phyloP scores from a whole-genome alignment of 177 flowering plant genomes.

The Vitis hybrid region DNA sequence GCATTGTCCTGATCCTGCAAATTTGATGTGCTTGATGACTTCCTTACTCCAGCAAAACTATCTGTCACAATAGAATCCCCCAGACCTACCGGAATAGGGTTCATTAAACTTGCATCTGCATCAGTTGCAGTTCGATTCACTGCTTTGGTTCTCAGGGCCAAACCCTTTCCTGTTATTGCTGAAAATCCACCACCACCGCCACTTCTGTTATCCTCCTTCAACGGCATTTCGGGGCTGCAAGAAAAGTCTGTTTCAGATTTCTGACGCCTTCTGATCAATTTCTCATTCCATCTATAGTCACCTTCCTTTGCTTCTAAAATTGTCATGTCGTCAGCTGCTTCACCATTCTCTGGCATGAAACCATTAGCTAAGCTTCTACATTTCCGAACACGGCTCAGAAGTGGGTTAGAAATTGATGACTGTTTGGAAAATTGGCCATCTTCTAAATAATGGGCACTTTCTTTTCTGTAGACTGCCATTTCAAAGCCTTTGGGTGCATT shows the following conservation, averaged over 20 bases:
- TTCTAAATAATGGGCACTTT: conserved; percentile 32
- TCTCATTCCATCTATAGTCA: conserved; percentile 22
- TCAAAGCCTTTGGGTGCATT: conserved; percentile 44
- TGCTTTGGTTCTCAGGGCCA: conserved; percentile 65
- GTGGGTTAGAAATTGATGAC: conserved; percentile 17
- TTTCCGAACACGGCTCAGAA: conserved; percentile 24
- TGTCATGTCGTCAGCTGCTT: not conserved
- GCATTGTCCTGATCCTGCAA: conserved; percentile 59
- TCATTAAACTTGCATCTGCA: conserved; percentile 31
- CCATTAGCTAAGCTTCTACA: conserved; percentile 30
- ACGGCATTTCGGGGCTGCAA: conserved; percentile 35
- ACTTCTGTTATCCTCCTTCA: conserved; percentile 50
- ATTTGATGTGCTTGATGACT: conserved; percentile 75
- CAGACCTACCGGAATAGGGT: conserved; percentile 22
- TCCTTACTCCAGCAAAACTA: conserved; percentile 48
- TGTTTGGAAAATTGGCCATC: conserved; percentile 30
- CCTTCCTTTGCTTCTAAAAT: conserved; percentile 8
- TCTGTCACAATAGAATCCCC: conserved; percentile 41
- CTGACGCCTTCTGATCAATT: conserved; percentile 45
- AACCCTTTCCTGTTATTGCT: conserved; percentile 52
- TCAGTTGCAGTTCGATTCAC: conserved; percentile 36
- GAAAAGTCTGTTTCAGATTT: conserved; percentile 46
- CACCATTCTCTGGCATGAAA: conserved; percentile 17
- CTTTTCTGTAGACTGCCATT: conserved; percentile 46
- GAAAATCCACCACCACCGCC: conserved; percentile 48